Conservation (phyloP, 2,329 filamentous ascomycete species). For the Aspergillus aculeatinus region DNA sequence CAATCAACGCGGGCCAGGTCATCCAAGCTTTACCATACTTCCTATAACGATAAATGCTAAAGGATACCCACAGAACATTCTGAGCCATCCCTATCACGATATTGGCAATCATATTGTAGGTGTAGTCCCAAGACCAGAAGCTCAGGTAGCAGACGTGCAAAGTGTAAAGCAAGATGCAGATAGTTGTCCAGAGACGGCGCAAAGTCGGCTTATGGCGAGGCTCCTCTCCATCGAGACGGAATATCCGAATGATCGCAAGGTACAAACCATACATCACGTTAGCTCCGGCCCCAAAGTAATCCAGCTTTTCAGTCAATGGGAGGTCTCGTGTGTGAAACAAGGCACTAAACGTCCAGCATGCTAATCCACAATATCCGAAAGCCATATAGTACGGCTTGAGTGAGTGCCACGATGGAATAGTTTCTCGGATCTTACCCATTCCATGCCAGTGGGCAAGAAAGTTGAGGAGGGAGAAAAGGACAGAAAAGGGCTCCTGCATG, state of each 20-base stretch:
- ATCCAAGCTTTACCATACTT: slow-evolving; percentile 71
- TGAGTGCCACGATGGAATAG: slow-evolving; percentile 70
- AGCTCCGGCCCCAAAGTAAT: slow-evolving; percentile 92
- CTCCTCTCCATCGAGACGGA: slow-evolving; percentile 67
- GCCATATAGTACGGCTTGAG: slow-evolving; percentile 76
- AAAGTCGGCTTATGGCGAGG: slow-evolving; percentile 53
- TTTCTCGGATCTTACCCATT: slow-evolving; percentile 66
- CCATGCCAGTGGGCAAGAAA: slow-evolving; percentile 80
- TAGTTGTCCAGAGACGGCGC: slow-evolving; percentile 70
- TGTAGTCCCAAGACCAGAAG: slow-evolving; percentile 88
- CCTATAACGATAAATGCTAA: slow-evolving; percentile 72
- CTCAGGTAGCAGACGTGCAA: slow-evolving; percentile 81
- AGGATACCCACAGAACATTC: slow-evolving; percentile 82
- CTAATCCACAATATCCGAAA: slow-evolving; percentile 78
- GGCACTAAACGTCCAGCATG: slow-evolving; percentile 83
- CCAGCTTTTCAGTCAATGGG: slow-evolving; percentile 80
- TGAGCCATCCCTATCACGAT: slow-evolving; percentile 76
- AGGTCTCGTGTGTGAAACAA: slow-evolving; percentile 93
- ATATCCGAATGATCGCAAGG: slow-evolving; percentile 77
- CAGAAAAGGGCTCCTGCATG: slow-evolving; percentile 91
- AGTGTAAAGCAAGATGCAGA: slow-evolving; percentile 70
- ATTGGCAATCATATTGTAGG: slow-evolving; percentile 97
- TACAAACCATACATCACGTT: slow-evolving; percentile 89
- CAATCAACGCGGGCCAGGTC: slow-evolving; percentile 84
- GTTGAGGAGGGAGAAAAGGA: slow-evolving; percentile 91